Base-by-base conservation (phyloP, 148 eudicot genomes). In the Rhododendron mucronatum region DNA sequence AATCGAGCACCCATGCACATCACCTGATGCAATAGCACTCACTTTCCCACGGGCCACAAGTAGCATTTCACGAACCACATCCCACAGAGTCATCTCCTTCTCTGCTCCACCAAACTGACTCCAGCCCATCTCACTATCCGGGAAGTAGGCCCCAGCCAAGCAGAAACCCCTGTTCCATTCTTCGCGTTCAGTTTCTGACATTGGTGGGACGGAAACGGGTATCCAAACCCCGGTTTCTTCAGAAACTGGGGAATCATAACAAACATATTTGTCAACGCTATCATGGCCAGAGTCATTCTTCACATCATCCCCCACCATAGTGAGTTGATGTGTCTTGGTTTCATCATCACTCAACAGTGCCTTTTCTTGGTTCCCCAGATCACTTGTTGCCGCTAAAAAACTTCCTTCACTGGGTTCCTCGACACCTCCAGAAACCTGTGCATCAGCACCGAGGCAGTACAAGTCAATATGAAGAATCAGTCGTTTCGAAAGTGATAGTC, bases 81-180 rank as follows among this genome's bases (percentile, higher is more conserved):
- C 97, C 97, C 97, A 94, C 93, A 94, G 89, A 2, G 97, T 93
- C 86, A 94, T 88, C 84, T 94, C 94, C 79, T 90, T 94, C 74
- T 92, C 93, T 78, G 87, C 95, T 63, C 92, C 97, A 18, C 85
- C 61, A 84, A 91, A 92, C 81, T 92, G 97, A 89, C 89, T 83
- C 97, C 94, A 93, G 33, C 89, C 92, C 89, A 89, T 84, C 35
- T 94, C 94, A 28, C 84, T 87, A 80, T 94, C 94, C 10, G 94
- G 94, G 55, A 92, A 87, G 76, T 88, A 88, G 39, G 92, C 91
- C 83, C 92, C 92, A 73, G 87, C 85, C 13, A 86, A 23, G 84
- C 91, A 86, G 63, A 89, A 87, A 86, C 91, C 93, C 76, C 51
- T 87, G 28, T 83, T 88, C 97, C 94, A 88, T 20, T 84, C 89